These are phyloP conservation scores for Aureobasidium sp. DNA, from an alignment of 2,329 filamentous ascomycete genomes.

Conservation along the genomic window DNA sequence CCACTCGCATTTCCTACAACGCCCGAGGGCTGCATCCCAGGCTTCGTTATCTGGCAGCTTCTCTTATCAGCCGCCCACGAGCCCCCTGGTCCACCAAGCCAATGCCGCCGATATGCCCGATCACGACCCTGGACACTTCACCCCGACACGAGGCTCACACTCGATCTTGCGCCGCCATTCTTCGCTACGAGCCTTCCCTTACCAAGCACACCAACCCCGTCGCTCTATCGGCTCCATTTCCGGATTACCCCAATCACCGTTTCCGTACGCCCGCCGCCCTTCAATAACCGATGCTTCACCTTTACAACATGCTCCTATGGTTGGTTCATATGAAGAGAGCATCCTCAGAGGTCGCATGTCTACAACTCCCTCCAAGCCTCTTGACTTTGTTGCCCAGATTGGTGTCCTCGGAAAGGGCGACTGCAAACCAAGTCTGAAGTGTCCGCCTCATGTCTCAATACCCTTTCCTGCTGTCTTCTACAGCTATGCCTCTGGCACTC, in stretches of 20 bases:
- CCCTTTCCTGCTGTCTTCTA: slow-evolving; percentile 95
- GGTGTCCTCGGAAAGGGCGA: slow-evolving; percentile 84
- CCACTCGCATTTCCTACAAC: slow-evolving; percentile 25
- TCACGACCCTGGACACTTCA: slow-evolving; percentile 34
- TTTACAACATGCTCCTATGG: slow-evolving; percentile 85
- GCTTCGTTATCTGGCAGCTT: slow-evolving; percentile 73
- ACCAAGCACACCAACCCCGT: slow-evolving; percentile 70
- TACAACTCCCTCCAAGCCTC: slow-evolving; percentile 81
- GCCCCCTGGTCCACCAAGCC: slow-evolving; percentile 79
- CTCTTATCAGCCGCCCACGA: slow-evolving; percentile 79
- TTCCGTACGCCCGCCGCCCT: slow-evolving; percentile 50
- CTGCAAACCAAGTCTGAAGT: slow-evolving; percentile 76
- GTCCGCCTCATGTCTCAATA: slow-evolving; percentile 81
- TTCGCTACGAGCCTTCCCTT: slow-evolving; percentile 37
- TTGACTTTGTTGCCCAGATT: slow-evolving; percentile 91
- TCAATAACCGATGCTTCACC: slow-evolving; percentile 71
- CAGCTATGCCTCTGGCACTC: slow-evolving; percentile 68
- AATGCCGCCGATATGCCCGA: slow-evolving; percentile 68
- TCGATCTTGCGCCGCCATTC: not conserved
- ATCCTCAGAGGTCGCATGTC: slow-evolving; percentile 95
- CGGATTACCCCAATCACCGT: slow-evolving; percentile 35
- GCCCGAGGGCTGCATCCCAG: slow-evolving; percentile 35
- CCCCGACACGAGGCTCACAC: slow-evolving; percentile 16
- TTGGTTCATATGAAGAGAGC: slow-evolving; percentile 95
- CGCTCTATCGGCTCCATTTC: slow-evolving; percentile 59